Evolutionary conservation across 345 rosid species (phyloP).

Genomic region (Xanthoceras sorbifolium): DNA sequence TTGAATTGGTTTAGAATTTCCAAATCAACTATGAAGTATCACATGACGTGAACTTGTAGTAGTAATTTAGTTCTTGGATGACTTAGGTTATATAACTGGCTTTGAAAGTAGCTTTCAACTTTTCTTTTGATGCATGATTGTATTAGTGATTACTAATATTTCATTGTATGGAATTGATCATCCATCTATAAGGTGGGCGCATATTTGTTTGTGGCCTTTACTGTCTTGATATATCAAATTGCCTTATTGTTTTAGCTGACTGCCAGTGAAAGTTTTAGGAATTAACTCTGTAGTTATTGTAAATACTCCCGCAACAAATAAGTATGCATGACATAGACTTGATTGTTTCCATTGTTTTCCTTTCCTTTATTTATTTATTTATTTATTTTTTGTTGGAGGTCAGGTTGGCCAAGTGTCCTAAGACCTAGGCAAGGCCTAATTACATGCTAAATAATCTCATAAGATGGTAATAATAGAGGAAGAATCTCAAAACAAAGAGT

Average conservation of each 20-base stretch:
- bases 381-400: too few relatives aligned
- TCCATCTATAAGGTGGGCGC: neutral
- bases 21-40: neutral
- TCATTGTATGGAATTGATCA: neutral
- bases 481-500: too few relatives aligned
- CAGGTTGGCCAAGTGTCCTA: neutral
- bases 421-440: neutral
- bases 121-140: neutral
- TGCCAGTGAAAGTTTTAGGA: neutral
- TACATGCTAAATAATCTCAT: neutral
- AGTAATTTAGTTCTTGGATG: constrained; percentile 2
- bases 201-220: neutral
- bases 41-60: neutral
- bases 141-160: neutral
- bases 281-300: neutral
- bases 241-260: too few relatives aligned
- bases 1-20: neutral
- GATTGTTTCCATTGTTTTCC: neutral
- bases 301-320: neutral
- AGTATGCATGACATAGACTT: neutral
- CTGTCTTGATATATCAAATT: too few relatives aligned
- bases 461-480: neutral
- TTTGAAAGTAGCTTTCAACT: neutral
- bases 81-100: neutral
- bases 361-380: neutral